Conservation (phyloP, 495 filamentous ascomycete genomes). For the Glutinoglossum americanum region DNA sequence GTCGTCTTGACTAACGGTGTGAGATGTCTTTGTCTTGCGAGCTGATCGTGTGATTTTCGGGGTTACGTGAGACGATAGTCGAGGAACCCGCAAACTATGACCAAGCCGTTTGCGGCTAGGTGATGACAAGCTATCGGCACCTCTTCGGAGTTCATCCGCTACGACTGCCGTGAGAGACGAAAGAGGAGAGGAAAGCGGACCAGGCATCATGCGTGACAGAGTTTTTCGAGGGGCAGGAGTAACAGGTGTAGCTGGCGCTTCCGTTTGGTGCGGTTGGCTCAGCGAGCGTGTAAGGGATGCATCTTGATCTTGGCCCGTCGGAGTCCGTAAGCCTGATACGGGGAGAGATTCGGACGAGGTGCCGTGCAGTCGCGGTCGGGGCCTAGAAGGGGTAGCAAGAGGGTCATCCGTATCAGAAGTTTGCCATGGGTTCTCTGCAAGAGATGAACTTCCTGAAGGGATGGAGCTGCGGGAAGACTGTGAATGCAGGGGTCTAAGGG, state of each 20-base stretch:
- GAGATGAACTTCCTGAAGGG: background rate
- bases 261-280: constrained; percentile 8
- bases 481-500: background rate
- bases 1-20: background rate
- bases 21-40: background rate
- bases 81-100: background rate
- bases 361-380: background rate
- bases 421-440: background rate
- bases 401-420: background rate
- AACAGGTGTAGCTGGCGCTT: constrained; percentile 5
- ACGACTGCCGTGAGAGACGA: constrained; percentile 39
- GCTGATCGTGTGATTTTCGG: background rate
- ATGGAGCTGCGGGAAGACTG: background rate
- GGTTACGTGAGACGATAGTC: constrained; percentile 5
- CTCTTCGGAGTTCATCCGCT: constrained; percentile 37
- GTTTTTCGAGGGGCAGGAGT: constrained; percentile 11
- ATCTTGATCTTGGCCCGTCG: background rate
- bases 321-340: background rate
- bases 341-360: background rate
- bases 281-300: constrained; percentile 6
- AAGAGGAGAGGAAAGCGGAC: constrained; percentile 26
- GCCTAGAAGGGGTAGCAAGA: background rate
- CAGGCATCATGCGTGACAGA: constrained; percentile 16
- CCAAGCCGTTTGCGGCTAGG: background rate
- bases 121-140: constrained; percentile 14